These are phyloP conservation scores for Ophiosphaerella herpotricha DNA, from an alignment of 2,329 filamentous ascomycete genomes.

Conservation along the genomic window DNA sequence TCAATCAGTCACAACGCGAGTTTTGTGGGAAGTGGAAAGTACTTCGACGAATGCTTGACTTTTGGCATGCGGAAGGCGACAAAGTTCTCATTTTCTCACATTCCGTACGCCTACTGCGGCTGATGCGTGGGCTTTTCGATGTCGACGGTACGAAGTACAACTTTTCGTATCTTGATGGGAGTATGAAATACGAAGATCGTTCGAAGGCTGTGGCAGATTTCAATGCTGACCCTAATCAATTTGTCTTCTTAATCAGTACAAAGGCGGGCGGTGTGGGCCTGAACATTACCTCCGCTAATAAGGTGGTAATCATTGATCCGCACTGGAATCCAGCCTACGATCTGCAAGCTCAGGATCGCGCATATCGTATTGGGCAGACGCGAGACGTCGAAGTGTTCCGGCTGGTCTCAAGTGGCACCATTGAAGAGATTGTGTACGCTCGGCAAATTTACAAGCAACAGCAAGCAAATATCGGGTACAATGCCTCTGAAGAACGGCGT, in stretches of 20 bases:
- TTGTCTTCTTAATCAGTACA: constrained; percentile 95
- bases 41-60: constrained; percentile 79
- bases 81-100: constrained; percentile 97
- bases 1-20: constrained; percentile 81
- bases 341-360: constrained; percentile 92
- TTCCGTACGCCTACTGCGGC: constrained; percentile 80
- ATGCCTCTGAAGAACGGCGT: constrained; percentile 84
- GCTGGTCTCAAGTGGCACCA: constrained; percentile 85
- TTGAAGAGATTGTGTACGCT: constrained; percentile 97
- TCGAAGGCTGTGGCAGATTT: constrained; percentile 84
- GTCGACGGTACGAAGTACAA: constrained; percentile 79
- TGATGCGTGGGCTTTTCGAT: constrained; percentile 83
- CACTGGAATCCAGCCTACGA: constrained; percentile 98
- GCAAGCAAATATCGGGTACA: constrained; percentile 97
- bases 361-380: constrained; percentile 91
- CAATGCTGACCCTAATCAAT: constrained; percentile 83
- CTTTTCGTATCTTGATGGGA: constrained; percentile 87
- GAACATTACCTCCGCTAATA: constrained; percentile 97
- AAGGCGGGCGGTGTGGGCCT: constrained; percentile 90
- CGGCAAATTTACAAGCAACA: constrained; percentile 99
- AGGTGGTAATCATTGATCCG: constrained; percentile 94
- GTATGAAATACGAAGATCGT: constrained; percentile 80
- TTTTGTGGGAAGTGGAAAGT: constrained; percentile 98
- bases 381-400: constrained; percentile 95
- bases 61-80: constrained; percentile 88